Evolutionary conservation across 192 early-diverging fungal genomes (phyloP), one percentile per base, ranked within the genome.

Genomic region (Mortierella antarctica): DNA sequence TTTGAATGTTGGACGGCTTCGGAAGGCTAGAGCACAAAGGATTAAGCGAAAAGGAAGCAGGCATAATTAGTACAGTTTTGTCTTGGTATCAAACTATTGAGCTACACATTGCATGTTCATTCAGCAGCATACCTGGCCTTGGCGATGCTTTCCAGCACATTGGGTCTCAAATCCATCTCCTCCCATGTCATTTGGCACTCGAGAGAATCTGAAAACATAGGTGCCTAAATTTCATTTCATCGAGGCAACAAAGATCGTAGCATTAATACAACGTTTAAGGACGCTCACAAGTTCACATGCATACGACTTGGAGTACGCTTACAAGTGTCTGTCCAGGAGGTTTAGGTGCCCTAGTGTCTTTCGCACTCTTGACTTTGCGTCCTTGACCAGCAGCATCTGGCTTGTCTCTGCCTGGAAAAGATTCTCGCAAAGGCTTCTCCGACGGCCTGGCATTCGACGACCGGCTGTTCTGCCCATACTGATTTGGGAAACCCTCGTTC

Each of bases 181-280:
- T 68, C 46, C 77, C 77, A 80, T 8, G 69, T 57, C 70, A 72
- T 62, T 54, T 72, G 77, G 64, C 77, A 80, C 23, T 80, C 53
- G 9, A 80, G 55, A 12, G 77, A 72, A 13, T 65, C 66, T 6
- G 77, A 80, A 52, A 72, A 68, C 47, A 80, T 20, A 0, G 77
- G 58, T 13, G 20, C 20, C 74, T 70, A 40, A 0, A 58, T 14
- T 39, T 42, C 20, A 54, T 49, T 50, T 48, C 11, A 21, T 55
- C 10, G 20, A 55, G 21, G 54, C 54, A 2, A 55, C 7, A n/a
- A 55, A 55, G 8, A 31, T 31, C 31, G 31, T 31, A 31, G 1
- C 31, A 3, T 31, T 31, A 31, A 31, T 31, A 31, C 31, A 31
- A 31, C 31, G 31, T 31, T 31, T 3, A 31, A 31, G 31, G 31